Percentiles rank a stretch among this genome's conserved stretches.
Evolutionary conservation across 352 stramenopile genomes (phyloP).

Genomic region (Globisporangium parvum): DNA sequence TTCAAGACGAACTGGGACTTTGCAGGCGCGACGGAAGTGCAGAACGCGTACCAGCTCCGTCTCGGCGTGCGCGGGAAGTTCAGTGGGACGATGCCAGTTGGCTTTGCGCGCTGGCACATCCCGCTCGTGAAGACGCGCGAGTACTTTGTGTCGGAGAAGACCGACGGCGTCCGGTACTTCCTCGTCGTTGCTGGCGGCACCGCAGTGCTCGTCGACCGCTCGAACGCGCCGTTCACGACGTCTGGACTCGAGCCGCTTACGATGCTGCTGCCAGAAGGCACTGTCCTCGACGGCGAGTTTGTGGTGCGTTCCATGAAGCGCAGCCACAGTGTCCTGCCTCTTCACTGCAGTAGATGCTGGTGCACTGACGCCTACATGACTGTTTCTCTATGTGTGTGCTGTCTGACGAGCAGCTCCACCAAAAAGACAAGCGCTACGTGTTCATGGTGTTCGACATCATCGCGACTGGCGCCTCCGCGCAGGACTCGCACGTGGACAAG

Average conservation of each 20-base stretch:
- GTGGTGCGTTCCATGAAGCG: constrained; percentile 42
- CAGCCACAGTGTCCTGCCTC: not conserved
- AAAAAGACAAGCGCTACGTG: constrained; percentile 77
- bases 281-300: constrained; percentile 86
- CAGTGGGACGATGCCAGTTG: constrained; percentile 87
- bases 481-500: constrained; percentile 75
- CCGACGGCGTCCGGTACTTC: constrained; percentile 89
- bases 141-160: constrained; percentile 91
- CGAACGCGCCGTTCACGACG: constrained; percentile 72
- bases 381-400: constrained; percentile 5
- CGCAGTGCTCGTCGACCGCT: constrained; percentile 69
- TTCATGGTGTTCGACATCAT: constrained; percentile 92
- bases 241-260: constrained; percentile 76
- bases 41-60: constrained; percentile 73
- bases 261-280: constrained; percentile 76
- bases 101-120: constrained; percentile 89
- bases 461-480: constrained; percentile 54
- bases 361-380: not conserved
- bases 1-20: constrained; percentile 80
- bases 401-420: constrained; percentile 48
- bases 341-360: not conserved
- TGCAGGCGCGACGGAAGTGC: constrained; percentile 57
- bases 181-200: constrained; percentile 72
- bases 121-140: constrained; percentile 73
- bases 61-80: constrained; percentile 79